A percentile compares a stretch with the other conserved stretches of the same genome.
Evolutionary conservation across 2,329 filamentous ascomycete species (phyloP).

Genomic region (Nemania diffusa): DNA sequence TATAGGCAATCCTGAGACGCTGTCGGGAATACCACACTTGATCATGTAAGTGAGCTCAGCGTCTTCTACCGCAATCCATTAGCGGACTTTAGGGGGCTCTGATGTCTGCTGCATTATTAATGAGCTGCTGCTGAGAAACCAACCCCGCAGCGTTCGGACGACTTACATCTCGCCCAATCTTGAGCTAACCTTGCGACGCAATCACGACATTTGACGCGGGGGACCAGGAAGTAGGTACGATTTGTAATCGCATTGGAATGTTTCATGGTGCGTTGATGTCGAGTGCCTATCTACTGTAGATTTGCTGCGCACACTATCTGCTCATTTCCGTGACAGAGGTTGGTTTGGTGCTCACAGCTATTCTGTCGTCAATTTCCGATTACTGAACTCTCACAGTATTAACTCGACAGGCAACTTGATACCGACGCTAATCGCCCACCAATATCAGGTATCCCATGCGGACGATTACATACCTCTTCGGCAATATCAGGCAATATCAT

Average conservation of each 20-base stretch:
- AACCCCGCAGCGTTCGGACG: conserved; percentile 30
- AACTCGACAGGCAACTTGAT: background rate
- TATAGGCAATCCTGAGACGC: conserved; percentile 11
- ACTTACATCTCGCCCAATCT: conserved; percentile 20
- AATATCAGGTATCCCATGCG: no score
- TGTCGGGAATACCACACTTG: conserved; percentile 17
- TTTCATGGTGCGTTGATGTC: background rate
- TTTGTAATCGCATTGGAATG: conserved; percentile 27
- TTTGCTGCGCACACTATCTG: background rate
- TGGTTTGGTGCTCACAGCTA: background rate
- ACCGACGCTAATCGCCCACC: background rate
- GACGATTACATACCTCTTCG: no score
- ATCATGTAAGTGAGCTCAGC: conserved; percentile 15
- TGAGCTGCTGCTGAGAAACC: conserved; percentile 29
- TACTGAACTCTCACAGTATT: conserved; percentile 20
- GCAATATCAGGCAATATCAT: no score
- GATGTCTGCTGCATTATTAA: conserved; percentile 28
- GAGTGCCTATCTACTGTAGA: background rate
- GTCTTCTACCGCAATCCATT: conserved; percentile 8
- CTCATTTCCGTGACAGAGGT: background rate
- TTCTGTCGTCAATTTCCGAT: conserved; percentile 14
- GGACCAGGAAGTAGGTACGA: background rate
- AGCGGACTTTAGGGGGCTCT: conserved; percentile 6
- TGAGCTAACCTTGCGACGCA: conserved; percentile 33
- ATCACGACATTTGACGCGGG: conserved; percentile 32